A percentile compares a stretch with the other conserved stretches of the same genome.
phyloP scores from a whole-genome alignment of 805 yeast species.

The Groenewaldozyma salmanticensis region DNA sequence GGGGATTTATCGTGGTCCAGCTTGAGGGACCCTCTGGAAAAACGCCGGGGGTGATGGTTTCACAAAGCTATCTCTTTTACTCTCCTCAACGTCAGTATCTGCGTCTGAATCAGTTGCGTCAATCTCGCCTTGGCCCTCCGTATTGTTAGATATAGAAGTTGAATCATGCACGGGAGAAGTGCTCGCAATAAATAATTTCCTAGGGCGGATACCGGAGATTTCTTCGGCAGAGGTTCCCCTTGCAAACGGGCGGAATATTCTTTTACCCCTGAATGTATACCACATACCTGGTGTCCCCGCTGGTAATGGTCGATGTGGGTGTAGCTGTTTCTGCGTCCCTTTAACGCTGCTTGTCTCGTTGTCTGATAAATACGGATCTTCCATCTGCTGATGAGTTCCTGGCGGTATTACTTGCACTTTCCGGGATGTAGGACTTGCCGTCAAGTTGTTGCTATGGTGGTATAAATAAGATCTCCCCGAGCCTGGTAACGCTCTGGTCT shows the following conservation, averaged over 20 bases:
- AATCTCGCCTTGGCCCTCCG: background rate
- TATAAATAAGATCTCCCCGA: slow-evolving; percentile 17
- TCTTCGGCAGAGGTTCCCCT: slow-evolving; percentile 13
- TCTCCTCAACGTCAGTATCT: slow-evolving; percentile 12
- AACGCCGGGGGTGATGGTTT: slow-evolving; percentile 1
- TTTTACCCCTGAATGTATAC: slow-evolving; percentile 31
- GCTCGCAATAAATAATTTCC: slow-evolving; percentile 11
- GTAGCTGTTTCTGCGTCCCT: slow-evolving; percentile 4
- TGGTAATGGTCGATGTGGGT: slow-evolving; percentile 14
- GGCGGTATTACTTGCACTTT: background rate
- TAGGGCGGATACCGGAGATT: slow-evolving; percentile 13
- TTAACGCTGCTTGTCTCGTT: background rate
- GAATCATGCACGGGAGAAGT: background rate
- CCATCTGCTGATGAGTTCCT: background rate
- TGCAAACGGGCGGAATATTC: slow-evolving; percentile 28
- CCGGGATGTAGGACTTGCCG: background rate
- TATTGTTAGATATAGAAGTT: no score
- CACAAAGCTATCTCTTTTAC: background rate
- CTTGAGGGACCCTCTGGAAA: slow-evolving; percentile 1
- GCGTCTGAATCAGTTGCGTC: slow-evolving; percentile 8
- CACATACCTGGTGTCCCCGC: slow-evolving; percentile 25
- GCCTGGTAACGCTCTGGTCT: slow-evolving; percentile 16
- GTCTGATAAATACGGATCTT: background rate
- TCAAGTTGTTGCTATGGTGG: background rate
- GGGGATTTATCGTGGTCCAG: no score